Conservation (phyloP, 495 filamentous ascomycete species). For the Tuber melanosporum region DNA sequence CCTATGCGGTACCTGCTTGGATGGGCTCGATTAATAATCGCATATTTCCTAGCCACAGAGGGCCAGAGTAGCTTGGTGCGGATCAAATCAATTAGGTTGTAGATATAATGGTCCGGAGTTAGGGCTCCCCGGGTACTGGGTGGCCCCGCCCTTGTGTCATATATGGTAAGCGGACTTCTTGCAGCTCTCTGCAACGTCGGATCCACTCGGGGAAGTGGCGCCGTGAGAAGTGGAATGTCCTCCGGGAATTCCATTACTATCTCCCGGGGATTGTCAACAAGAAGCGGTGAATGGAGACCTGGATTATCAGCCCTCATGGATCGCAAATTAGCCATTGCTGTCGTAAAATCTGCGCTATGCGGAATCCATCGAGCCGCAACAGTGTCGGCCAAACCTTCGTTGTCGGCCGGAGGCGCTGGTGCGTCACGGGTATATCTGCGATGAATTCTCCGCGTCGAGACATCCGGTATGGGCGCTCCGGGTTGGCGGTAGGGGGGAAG, state of each 20-base stretch:
- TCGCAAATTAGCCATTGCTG: neutral
- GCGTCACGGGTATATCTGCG: neutral
- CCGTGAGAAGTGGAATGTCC: constrained; percentile 18
- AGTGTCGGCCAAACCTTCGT: neutral
- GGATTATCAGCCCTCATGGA: constrained; percentile 9
- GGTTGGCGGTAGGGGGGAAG: neutral
- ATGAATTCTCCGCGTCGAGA: neutral
- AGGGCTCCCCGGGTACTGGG: neutral
- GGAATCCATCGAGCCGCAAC: neutral
- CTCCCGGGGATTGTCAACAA: constrained; percentile 18
- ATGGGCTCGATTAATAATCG: constrained; percentile 23
- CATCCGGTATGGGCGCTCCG: neutral
- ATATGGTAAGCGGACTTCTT: constrained; percentile 16
- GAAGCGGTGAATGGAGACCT: constrained; percentile 20
- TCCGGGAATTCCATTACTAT: constrained; percentile 15
- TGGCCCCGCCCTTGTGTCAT: constrained; percentile 15
- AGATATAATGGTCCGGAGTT: constrained; percentile 14
- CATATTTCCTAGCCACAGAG: constrained; percentile 21
- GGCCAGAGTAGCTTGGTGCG: constrained; percentile 12
- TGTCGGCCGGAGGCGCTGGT: neutral
- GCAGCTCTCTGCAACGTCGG: neutral
- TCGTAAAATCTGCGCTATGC: neutral
- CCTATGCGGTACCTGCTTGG: constrained; percentile 16
- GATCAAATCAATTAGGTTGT: constrained; percentile 5
- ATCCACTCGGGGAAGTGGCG: neutral